Base-by-base conservation (phyloP, 2,329 filamentous ascomycete genomes). In the Ophiobolus disseminans region DNA sequence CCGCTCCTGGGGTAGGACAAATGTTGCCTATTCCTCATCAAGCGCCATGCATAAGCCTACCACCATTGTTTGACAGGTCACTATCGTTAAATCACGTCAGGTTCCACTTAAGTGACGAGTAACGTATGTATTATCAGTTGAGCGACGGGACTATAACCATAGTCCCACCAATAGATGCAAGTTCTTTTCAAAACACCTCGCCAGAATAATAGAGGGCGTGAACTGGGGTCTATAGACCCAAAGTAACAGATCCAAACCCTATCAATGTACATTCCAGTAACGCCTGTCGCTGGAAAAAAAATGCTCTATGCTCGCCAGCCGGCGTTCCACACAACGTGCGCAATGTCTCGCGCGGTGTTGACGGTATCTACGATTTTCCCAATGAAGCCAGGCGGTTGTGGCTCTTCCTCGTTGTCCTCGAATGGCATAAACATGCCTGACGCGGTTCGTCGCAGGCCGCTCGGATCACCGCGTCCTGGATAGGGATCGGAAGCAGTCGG, bases 391-490 rank as follows among this genome's bases (percentile, higher is more conserved):
- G 80, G 73, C 6, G 76, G 73, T 3, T 77, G 72, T 32, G 80
- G 68, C 73, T 83, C 80, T 42, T 82, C 78, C 57, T 91, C 89
- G 51, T 85, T 85, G 60, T 91, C 88, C 60, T 91, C 89, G 61
- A 87, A 88, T 6, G 91, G 90, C 88, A 95, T 92, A 63, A 96
- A 88, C 90, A 96, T 95, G 60, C 91, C 91, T 30, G 90, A 94
- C 40, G 86, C 80, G 16, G 90, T 95, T 59, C 91, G 82, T 54
- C 87, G 85, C 79, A 95, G 86, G 42, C 86, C 86, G 14, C 71
- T 69, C 3, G 62, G 58, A 36, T 63, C 55, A 6, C 58, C 51
- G 23, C 60, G 58, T 48, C 58, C 50, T 31, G 55, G 51, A 28
- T 64, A 55, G 19, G 61, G 49, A 35, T 63, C 53, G 7, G 57